These are phyloP conservation scores for Cladophialophora exuberans DNA, from an alignment of 2,329 filamentous ascomycete genomes.

Conservation along the genomic window DNA sequence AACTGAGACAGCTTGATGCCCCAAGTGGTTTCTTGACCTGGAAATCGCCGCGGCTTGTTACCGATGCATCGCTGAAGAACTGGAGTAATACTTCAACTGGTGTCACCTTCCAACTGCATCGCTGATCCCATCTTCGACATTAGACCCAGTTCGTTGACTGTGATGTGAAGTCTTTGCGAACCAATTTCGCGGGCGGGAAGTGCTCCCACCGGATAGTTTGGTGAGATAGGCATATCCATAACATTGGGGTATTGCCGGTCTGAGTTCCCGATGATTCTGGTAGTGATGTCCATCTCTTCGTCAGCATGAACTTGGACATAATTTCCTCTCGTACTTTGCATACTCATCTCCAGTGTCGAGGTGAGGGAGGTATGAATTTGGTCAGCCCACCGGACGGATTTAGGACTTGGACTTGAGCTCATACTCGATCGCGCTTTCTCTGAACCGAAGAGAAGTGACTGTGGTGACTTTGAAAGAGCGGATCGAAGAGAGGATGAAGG, in stretches of 20 bases:
- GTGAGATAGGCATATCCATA: background rate
- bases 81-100: background rate
- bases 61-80: background rate
- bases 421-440: background rate
- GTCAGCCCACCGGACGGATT: conserved; percentile 28
- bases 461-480: conserved; percentile 23
- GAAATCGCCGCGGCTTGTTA: conserved; percentile 1
- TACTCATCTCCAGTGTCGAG: conserved; percentile 12
- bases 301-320: background rate
- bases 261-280: background rate
- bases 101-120: conserved; percentile 7
- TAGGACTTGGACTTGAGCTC: conserved; percentile 11
- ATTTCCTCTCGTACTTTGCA: background rate
- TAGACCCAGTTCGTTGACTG: background rate
- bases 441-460: conserved; percentile 6
- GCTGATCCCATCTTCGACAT: background rate
- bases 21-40: too few species aligned
- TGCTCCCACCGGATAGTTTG: background rate
- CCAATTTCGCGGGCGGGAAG: background rate
- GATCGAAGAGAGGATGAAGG: conserved; percentile 20
- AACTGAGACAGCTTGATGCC: too few species aligned
- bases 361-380: conserved; percentile 18
- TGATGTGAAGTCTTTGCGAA: background rate
- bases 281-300: conserved; percentile 10
- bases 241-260: background rate